Conservation (phyloP, 2,329 filamentous ascomycete genomes). For the Cercospora citrullina region DNA sequence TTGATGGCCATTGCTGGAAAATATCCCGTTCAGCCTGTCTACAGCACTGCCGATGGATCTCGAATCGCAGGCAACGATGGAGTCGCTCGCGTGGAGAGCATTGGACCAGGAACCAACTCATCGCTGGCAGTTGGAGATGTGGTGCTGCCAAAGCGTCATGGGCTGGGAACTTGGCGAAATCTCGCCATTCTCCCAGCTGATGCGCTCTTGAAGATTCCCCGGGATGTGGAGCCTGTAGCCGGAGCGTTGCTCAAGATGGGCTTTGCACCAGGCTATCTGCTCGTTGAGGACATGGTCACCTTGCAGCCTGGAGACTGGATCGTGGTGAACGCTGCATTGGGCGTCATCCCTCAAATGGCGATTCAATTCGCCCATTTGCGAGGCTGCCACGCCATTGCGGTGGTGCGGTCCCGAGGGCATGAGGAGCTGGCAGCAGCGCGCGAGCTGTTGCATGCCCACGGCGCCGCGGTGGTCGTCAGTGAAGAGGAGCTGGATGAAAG, state of each 20-base stretch:
- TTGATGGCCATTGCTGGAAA: not conserved
- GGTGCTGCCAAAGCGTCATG: not conserved
- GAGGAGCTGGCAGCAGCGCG: not conserved
- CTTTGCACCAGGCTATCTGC: not conserved
- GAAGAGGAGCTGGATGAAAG: not conserved
- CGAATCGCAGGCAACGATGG: not conserved
- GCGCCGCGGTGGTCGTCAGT: not conserved
- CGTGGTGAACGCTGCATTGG: not conserved
- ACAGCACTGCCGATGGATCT: not conserved
- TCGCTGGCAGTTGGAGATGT: not conserved
- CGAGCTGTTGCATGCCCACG: not conserved
- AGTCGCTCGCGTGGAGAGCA: not conserved
- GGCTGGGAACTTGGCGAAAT: conserved; percentile 2
- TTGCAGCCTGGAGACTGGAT: not conserved
- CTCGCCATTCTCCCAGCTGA: not conserved
- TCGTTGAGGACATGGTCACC: not conserved
- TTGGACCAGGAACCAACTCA: not conserved
- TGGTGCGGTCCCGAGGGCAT: not conserved
- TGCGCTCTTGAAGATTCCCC: not conserved
- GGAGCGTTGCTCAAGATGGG: conserved; percentile 7
- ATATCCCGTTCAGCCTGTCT: not conserved
- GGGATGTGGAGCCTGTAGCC: not conserved
- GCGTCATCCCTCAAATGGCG: not conserved
- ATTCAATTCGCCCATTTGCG: not conserved
- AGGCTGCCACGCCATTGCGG: not conserved